Conservation (phyloP, 208 protist species). For the Trypanosoma lewisi region DNA sequence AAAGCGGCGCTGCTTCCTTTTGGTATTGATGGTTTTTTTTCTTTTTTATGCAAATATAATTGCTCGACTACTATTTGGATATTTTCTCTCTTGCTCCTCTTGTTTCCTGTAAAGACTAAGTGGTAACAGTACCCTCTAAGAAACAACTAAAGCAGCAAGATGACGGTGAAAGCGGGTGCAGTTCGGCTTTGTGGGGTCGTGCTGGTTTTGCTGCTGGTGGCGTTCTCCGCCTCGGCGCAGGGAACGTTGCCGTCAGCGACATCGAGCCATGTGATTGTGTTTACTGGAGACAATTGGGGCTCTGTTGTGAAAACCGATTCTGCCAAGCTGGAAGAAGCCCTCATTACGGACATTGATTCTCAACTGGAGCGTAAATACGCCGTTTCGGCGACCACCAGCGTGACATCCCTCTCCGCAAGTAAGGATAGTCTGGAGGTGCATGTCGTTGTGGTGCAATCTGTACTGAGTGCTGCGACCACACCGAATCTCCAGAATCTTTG, state of each 20-base stretch:
- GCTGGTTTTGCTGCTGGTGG: not conserved
- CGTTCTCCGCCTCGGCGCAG: not conserved
- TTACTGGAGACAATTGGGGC: conserved; percentile 7
- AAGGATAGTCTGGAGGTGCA: not conserved
- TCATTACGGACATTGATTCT: conserved; percentile 3
- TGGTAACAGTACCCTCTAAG: not conserved
- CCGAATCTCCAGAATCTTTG: conserved; percentile 11
- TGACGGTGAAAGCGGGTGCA: not conserved
- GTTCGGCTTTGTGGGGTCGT: not conserved
- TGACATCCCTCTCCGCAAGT: not conserved
- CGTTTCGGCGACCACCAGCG: conserved; percentile 5
- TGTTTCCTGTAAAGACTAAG: not conserved
- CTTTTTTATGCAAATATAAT: not conserved
- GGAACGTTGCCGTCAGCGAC: no score
- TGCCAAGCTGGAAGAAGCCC: not conserved
- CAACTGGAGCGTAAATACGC: conserved; percentile 4
- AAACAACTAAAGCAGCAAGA: not conserved
- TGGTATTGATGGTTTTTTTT: no score
- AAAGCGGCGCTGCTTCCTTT: no score
- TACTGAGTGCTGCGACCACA: not conserved
- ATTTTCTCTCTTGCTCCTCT: not conserved
- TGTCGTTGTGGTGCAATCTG: conserved; percentile 6
- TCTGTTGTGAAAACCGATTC: not conserved
- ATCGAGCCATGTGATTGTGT: conserved; percentile 6
- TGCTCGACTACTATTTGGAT: not conserved